Base-by-base conservation (phyloP, 2,329 filamentous ascomycete genomes). In the Talaromyces pinophilus region DNA sequence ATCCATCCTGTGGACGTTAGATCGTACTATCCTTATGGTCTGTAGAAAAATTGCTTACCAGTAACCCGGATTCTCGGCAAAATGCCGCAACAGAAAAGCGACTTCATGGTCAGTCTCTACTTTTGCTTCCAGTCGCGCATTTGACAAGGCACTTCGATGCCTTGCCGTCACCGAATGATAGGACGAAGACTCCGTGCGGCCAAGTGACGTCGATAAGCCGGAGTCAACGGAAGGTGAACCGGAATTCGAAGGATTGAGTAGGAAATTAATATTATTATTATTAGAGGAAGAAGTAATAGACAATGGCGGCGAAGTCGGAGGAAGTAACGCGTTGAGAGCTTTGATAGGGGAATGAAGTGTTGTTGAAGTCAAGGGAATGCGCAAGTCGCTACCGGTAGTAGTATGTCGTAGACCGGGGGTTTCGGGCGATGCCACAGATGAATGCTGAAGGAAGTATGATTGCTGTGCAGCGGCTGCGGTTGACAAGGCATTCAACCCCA, bases 71-170 rank as follows among this genome's bases (percentile, higher is more conserved):
- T 82, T 82, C 74, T 88, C 86, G 2, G 85, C 84, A 71, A 87
- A 88, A 74, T 87, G 85, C 30, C 86, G 79, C 60, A 88, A 76
- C 1, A 88, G 78, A 70, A 85, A 88, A n/a, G 85, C 83, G 66
- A 85, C 81, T 70, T 88, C 86, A 68, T 86, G 83, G 62, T 87
- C 84, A 38, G 71, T 75, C 35, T 83, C 80, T 17, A 72, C 72
- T 25, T 75, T 68, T 5, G 67, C 67, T 25, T 78, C 73, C 25
- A 70, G 50, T 67, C 72, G 70, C n/a, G 68, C 63, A 30, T 74
- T 73, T 13, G 69, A 61, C 42, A 65, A 59, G 15, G 67, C 62
- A n/a, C 42, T 64, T 54, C 71, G 72, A 40, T 71, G 71, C 40
- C 62, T 59, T n/a, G 69, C 68, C 11, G 74, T 69, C 22, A 71